Evolutionary conservation across 2,329 filamentous ascomycete genomes (phyloP).

Genomic region (Trichoderma koningiopsis): DNA sequence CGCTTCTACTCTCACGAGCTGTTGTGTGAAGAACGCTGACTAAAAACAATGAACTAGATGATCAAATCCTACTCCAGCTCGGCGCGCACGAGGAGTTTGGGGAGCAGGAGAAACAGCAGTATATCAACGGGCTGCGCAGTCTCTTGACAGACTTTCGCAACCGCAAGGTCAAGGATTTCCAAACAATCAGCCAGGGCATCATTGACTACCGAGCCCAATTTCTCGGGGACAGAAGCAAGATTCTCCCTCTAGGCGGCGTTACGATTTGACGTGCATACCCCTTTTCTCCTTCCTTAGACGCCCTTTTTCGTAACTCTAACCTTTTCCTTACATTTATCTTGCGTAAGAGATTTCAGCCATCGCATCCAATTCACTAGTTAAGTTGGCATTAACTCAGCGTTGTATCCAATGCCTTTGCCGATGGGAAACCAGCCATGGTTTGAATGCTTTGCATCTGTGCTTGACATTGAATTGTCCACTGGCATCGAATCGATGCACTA

Average conservation of each 20-base stretch:
- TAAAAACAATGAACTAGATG: conserved; percentile 55
- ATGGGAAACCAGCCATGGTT: conserved; percentile 2
- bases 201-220: conserved; percentile 67
- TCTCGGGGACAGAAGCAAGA: conserved; percentile 63
- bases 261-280: conserved; percentile 35
- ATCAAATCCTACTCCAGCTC: conserved; percentile 71
- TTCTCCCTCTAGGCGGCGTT: conserved; percentile 59
- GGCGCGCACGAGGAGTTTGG: conserved; percentile 67
- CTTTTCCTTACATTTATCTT: neutral
- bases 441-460: conserved; percentile 8
- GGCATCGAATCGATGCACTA: conserved; percentile 11
- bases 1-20: conserved; percentile 22
- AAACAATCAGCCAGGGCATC: conserved; percentile 67
- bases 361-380: conserved; percentile 8
- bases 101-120: conserved; percentile 61
- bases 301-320: conserved; percentile 14
- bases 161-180: conserved; percentile 65
- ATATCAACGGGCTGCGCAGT: conserved; percentile 63
- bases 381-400: conserved; percentile 5
- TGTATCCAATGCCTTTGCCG: neutral
- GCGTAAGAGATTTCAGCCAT: conserved; percentile 24
- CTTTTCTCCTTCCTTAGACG: neutral
- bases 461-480: neutral
- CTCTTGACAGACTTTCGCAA: conserved; percentile 62
- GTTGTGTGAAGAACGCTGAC: conserved; percentile 52